phyloP scores from a whole-genome alignment of 257 asterid genomes.

The Solanum commersonii region DNA sequence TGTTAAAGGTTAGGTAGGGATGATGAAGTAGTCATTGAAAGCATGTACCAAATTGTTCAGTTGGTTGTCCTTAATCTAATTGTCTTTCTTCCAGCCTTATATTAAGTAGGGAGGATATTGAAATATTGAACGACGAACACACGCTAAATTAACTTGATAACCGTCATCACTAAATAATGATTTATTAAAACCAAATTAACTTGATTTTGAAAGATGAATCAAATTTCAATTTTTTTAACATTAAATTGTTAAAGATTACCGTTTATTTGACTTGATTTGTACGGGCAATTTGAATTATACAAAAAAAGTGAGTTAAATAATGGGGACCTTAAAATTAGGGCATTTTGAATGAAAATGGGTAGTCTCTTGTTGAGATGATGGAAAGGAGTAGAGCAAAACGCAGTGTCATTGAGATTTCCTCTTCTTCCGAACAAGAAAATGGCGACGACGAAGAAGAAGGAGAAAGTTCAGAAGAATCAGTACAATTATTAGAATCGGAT shows the following conservation, averaged over 20 bases:
- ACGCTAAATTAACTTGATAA: not conserved
- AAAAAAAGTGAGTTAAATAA: not conserved
- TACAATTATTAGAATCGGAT: constrained; percentile 13
- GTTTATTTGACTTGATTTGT: not conserved
- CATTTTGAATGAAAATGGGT: not conserved
- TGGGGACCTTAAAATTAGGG: not conserved
- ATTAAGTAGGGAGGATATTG: not conserved
- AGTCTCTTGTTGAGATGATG: not conserved
- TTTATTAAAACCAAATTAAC: no score
- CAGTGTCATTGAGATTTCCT: constrained; percentile 25
- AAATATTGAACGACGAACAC: not conserved
- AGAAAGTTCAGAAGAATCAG: constrained; percentile 12
- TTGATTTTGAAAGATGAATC: no score
- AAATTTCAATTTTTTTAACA: no score
- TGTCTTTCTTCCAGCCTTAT: not conserved
- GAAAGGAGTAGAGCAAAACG: constrained; percentile 8
- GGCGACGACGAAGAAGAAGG: not conserved
- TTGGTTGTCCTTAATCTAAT: no score
- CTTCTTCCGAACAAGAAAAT: constrained; percentile 19
- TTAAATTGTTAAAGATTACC: no score
- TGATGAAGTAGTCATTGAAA: no score
- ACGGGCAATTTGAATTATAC: no score
- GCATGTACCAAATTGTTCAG: no score
- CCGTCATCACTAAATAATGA: no score
- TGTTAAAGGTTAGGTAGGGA: no score